These are phyloP conservation scores for Cephalotrichum gorgonifer DNA, from an alignment of 2,329 filamentous ascomycete genomes.

Conservation along the genomic window DNA sequence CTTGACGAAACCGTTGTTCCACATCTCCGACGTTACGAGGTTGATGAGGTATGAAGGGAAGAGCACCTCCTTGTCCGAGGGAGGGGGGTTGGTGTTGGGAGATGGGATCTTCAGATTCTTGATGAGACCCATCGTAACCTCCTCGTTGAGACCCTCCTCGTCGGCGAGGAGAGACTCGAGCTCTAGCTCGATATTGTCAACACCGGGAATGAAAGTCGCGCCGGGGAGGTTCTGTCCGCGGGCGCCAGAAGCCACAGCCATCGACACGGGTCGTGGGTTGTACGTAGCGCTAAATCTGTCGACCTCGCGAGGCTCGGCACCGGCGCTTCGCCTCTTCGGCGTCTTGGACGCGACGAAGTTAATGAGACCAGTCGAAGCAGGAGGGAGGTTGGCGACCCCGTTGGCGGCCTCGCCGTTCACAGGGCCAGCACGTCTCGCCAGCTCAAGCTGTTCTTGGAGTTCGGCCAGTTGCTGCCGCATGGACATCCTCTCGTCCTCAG, in stretches of 20 bases:
- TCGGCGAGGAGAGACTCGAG: slow-evolving; percentile 88
- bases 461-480: slow-evolving; percentile 83
- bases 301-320: slow-evolving; percentile 71
- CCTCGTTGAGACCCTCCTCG: slow-evolving; percentile 91
- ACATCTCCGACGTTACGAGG: slow-evolving; percentile 98
- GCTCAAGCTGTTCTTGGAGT: slow-evolving; percentile 83
- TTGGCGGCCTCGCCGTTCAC: slow-evolving; percentile 52
- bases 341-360: slow-evolving; percentile 97
- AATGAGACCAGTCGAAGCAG: slow-evolving; percentile 68
- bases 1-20: slow-evolving; percentile 99
- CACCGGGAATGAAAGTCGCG: slow-evolving; percentile 66
- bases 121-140: slow-evolving; percentile 93
- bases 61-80: slow-evolving; percentile 95
- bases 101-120: slow-evolving; percentile 92
- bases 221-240: slow-evolving; percentile 59
- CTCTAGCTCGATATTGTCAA: slow-evolving; percentile 90
- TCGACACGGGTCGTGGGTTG: slow-evolving; percentile 90
- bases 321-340: slow-evolving; percentile 86
- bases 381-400: slow-evolving; percentile 27
- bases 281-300: slow-evolving; percentile 89
- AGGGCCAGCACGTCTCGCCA: slow-evolving; percentile 69
- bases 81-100: slow-evolving; percentile 75
- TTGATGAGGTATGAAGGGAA: slow-evolving; percentile 99
- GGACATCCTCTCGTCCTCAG: slow-evolving; percentile 76
- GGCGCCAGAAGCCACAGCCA: slow-evolving; percentile 68